phyloP scores from a whole-genome alignment of 805 yeast species.

The Kazachstania viticola region DNA sequence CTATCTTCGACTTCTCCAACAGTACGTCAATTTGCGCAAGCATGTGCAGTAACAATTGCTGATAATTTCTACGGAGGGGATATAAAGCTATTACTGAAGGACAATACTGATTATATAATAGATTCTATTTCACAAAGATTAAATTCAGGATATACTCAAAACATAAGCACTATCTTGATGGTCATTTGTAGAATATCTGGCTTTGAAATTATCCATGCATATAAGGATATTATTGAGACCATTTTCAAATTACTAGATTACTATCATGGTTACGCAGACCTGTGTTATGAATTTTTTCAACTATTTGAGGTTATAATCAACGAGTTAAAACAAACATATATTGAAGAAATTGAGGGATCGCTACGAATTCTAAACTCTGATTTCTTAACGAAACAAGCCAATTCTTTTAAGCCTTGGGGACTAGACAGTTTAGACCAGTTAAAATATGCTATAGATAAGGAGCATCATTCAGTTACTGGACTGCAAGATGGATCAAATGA shows the following conservation, averaged over 20 bases:
- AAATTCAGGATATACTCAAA: constrained; percentile 60
- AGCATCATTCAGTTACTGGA: constrained; percentile 4
- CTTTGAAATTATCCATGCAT: constrained; percentile 44
- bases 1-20: constrained; percentile 44
- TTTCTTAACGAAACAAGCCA: constrained; percentile 15
- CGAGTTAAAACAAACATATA: constrained; percentile 33
- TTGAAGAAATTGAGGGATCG: constrained; percentile 20
- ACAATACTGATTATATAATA: constrained; percentile 69
- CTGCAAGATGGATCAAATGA: too few relatives aligned
- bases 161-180: constrained; percentile 59
- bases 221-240: constrained; percentile 63
- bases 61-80: constrained; percentile 43
- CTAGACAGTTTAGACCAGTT: constrained; percentile 35
- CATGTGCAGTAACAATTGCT: constrained; percentile 41
- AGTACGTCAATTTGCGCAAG: constrained; percentile 41
- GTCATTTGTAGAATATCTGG: constrained; percentile 68
- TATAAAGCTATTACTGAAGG: constrained; percentile 41
- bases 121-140: constrained; percentile 67
- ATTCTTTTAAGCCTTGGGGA: constrained; percentile 48
- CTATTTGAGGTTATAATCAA: constrained; percentile 53
- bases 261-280: constrained; percentile 67
- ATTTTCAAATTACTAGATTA: constrained; percentile 69
- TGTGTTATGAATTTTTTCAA: constrained; percentile 63
- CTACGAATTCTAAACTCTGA: constrained; percentile 9
- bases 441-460: constrained; percentile 32